A percentile compares a stretch with the other conserved stretches of the same genome.
Evolutionary conservation across 352 stramenopile genomes (phyloP).

Genomic region (Globisporangium viniferum): DNA sequence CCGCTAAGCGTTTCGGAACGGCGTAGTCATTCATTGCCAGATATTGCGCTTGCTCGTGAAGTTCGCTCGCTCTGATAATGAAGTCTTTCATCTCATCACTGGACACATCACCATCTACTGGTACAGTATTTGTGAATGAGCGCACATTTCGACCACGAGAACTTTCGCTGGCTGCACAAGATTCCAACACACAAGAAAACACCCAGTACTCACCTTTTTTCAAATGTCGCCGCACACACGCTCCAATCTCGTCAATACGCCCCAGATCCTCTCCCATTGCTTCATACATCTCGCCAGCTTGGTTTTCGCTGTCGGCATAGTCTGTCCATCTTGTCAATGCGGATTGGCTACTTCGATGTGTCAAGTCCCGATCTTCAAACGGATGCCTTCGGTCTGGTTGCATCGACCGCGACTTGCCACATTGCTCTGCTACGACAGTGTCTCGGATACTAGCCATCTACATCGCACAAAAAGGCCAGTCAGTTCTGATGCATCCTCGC

Average conservation of each 20-base stretch:
- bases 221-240: slow-evolving; percentile 34
- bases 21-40: slow-evolving; percentile 57
- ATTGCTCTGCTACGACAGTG: slow-evolving; percentile 24
- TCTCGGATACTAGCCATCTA: slow-evolving; percentile 28
- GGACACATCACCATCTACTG: slow-evolving; percentile 32
- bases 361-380: neutral
- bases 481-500: neutral
- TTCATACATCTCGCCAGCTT: slow-evolving; percentile 35
- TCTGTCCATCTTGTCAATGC: neutral
- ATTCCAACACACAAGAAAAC: neutral
- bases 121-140: neutral
- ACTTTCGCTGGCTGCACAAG: too few species aligned
- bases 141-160: neutral
- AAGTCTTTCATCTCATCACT: slow-evolving; percentile 49
- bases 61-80: slow-evolving; percentile 23
- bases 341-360: neutral
- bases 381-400: neutral
- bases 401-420: neutral
- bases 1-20: neutral
- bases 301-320: slow-evolving; percentile 11
- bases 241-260: slow-evolving; percentile 46
- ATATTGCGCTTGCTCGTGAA: slow-evolving; percentile 40
- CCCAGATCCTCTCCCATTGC: slow-evolving; percentile 55
- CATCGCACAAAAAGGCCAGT: slow-evolving; percentile 1
- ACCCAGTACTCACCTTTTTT: slow-evolving; percentile 32